Evolutionary conservation across 2,329 filamentous ascomycete species (phyloP), one percentile per base, ranked within the genome.

Genomic region (Tolypocladium ophioglossoides): DNA sequence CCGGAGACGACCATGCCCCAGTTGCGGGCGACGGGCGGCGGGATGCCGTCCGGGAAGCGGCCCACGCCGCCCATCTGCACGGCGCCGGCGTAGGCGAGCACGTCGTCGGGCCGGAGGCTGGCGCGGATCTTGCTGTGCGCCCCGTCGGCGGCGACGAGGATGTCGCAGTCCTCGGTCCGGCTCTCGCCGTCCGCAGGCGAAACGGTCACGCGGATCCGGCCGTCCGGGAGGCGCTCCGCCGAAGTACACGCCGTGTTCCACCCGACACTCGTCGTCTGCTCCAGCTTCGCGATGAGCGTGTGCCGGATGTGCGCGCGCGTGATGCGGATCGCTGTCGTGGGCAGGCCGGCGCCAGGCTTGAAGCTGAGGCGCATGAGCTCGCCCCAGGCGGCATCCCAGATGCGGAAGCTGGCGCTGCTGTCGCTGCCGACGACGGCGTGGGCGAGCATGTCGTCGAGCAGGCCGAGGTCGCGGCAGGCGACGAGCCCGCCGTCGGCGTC

Each of bases 121-220:
- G 59, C 58, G 39, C 73, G 62, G 11, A 74, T 62, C 57, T 66
- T 69, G 58, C 70, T 73, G 35, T 62, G 63, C 3, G 68, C 63
- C 1, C 73, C 73, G 59, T 75, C 73, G 1, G 72, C 71, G 8
- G 67, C 71, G 40, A 76, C 61, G 4, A 76, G 61, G 16, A 75
- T 48, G 56, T 74, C 71, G 54, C 69, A 70, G 38, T 54, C 52
- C 20, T 35, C 52, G 32, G 34, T 37, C 8, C 18, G 38, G n/a
- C 20, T 20, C n/a, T 24, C 11, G 35, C 38, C 46, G 22, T 44
- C n/a, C 11, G 7, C 8, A 3, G 35, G 41, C 22, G 41, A 22
- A 38, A 51, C 18, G 30, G 50, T 24, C 18, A 51, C 27, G 40
- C 52, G 46, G 22, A 54, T 44, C 38, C 47, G 35, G 32, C 52